Conservation (phyloP, 148 eudicot genomes). For the Spergularia bocconei region DNA sequence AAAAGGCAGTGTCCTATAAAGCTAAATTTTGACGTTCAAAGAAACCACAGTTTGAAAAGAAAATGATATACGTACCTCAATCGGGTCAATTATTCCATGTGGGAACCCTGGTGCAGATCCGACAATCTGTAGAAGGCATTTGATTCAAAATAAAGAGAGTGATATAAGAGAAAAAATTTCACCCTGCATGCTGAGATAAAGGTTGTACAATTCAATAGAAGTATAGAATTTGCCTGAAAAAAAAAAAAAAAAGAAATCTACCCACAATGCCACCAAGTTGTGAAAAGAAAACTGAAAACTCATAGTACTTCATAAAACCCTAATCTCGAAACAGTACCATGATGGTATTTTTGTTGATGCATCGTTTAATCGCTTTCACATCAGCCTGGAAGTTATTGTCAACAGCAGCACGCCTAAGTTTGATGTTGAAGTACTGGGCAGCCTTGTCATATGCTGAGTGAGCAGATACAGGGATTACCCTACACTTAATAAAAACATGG, state of each 20-base stretch:
- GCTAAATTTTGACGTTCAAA: not conserved
- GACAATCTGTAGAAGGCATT: slow-evolving; percentile 61
- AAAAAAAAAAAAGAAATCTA: not conserved
- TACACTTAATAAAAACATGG: slow-evolving; percentile 28
- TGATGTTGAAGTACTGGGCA: slow-evolving; percentile 89
- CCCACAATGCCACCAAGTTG: slow-evolving; percentile 11
- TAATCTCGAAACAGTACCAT: slow-evolving; percentile 44
- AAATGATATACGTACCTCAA: slow-evolving; percentile 50
- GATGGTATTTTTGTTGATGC: slow-evolving; percentile 76
- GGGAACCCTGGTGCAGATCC: slow-evolving; percentile 99
- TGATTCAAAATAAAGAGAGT: slow-evolving; percentile 11
- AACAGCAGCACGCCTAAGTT: slow-evolving; percentile 90
- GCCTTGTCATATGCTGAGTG: slow-evolving; percentile 99
- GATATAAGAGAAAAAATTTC: not conserved
- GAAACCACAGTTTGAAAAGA: not conserved
- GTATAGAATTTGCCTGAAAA: not conserved
- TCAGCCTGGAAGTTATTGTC: slow-evolving; percentile 71
- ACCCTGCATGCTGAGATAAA: not conserved
- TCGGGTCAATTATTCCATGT: slow-evolving; percentile 95
- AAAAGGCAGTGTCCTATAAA: slow-evolving; percentile 21
- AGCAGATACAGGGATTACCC: slow-evolving; percentile 95
- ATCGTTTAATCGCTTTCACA: slow-evolving; percentile 65
- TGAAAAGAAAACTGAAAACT: not conserved
- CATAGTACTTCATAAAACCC: not conserved
- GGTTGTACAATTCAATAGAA: not conserved